Conservation (phyloP, 768 basidiomycete genomes). For the Phanerochaete sordida region DNA sequence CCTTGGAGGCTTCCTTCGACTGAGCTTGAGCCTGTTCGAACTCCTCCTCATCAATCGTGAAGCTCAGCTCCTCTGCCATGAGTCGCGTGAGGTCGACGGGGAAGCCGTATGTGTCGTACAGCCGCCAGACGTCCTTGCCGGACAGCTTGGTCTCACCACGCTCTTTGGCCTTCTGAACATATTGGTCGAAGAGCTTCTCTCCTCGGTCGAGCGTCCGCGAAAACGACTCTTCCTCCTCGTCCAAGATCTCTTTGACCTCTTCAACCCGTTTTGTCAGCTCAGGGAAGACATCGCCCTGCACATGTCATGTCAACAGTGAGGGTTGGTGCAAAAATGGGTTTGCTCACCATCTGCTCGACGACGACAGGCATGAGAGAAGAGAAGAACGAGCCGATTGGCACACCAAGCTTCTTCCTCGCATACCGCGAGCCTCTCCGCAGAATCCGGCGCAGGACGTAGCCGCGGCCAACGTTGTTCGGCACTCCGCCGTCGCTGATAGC, state of each 20-base stretch:
- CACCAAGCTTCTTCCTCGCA: conserved; percentile 91
- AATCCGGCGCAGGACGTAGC: conserved; percentile 95
- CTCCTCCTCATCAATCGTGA: conserved; percentile 81
- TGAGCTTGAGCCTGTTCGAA: conserved; percentile 86
- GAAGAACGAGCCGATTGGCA: conserved; percentile 93
- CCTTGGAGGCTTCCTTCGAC: conserved; percentile 92
- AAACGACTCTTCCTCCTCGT: conserved; percentile 98
- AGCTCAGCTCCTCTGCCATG: conserved; percentile 93
- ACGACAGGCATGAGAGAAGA: conserved; percentile 88
- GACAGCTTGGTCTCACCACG: conserved; percentile 62
- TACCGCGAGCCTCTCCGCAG: conserved; percentile 92
- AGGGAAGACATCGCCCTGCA: conserved; percentile 83
- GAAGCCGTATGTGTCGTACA: conserved; percentile 99
- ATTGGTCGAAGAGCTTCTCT: conserved; percentile 92
- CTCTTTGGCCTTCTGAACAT: conserved; percentile 64
- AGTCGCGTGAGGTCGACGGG: conserved; percentile 93
- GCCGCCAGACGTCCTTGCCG: conserved; percentile 93
- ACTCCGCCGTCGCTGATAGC: conserved; percentile 96
- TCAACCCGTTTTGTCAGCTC: conserved; percentile 81
- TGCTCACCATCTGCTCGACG: conserved; percentile 78
- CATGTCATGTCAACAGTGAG: conserved; percentile 8
- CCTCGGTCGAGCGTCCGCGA: conserved; percentile 96
- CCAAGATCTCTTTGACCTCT: conserved; percentile 90
- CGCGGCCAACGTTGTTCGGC: conserved; percentile 93
- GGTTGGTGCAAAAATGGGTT: background rate